These are phyloP conservation scores for Colletotrichum truncatum DNA, from an alignment of 2,329 filamentous ascomycete genomes.

Conservation along the genomic window DNA sequence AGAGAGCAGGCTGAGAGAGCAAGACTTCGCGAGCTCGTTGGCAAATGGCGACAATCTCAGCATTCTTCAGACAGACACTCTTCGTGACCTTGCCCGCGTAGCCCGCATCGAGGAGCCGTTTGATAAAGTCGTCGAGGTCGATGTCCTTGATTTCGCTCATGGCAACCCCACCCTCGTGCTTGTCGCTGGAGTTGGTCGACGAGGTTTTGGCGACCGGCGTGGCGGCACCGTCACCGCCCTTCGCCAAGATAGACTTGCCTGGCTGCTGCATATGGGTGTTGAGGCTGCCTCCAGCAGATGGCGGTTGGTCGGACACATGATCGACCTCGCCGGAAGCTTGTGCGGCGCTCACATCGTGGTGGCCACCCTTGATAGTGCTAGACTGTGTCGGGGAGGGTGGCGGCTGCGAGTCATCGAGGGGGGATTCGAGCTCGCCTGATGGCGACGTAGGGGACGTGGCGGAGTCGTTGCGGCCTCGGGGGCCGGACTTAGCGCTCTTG, in stretches of 20 bases:
- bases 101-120: constrained; percentile 89
- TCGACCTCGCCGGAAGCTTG: constrained; percentile 92
- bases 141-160: constrained; percentile 93
- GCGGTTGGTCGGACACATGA: constrained; percentile 90
- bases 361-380: constrained; percentile 70
- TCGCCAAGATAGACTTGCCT: constrained; percentile 89
- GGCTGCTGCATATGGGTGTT: constrained; percentile 72
- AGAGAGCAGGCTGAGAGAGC: constrained; percentile 87
- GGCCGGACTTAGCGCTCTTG: constrained; percentile 64
- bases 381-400: constrained; percentile 92
- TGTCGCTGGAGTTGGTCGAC: constrained; percentile 43
- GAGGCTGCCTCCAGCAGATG: constrained; percentile 70
- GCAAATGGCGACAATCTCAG: constrained; percentile 95
- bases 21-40: constrained; percentile 88
- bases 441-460: constrained; percentile 50
- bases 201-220: constrained; percentile 66
- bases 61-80: constrained; percentile 96
- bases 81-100: constrained; percentile 98
- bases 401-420: constrained; percentile 61
- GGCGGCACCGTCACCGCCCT: constrained; percentile 72
- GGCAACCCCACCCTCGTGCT: constrained; percentile 68
- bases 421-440: constrained; percentile 49
- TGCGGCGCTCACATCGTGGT: constrained; percentile 81
- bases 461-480: constrained; percentile 56
- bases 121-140: constrained; percentile 97